Base-by-base conservation (phyloP, 2,329 filamentous ascomycete species). In the Ampelomyces quisqualis region DNA sequence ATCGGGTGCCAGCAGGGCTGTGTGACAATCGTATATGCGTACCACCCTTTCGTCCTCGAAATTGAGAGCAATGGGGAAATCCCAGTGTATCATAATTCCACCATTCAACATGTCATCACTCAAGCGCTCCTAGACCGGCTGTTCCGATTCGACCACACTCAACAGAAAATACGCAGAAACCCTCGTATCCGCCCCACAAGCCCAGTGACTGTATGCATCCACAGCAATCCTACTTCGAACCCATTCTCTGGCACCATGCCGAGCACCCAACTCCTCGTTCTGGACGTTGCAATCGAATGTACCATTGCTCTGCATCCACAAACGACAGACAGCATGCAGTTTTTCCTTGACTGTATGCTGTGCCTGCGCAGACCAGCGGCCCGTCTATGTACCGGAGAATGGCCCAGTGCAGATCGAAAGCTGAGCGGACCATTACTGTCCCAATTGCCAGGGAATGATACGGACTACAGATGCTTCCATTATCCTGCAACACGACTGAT, bases 131-230 rank as follows among this genome's bases (percentile, higher is more conserved):
- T 22, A 13, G 20, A 15, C 32, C 20, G 21, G 32, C 17, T 15
- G 13, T 6, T n/a, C 7, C 23, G 13, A 17, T n/a, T 15, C 11
- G 6, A 17, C 11, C n/a, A 15, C 8, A 10, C 11, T 15, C 32
- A 34, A 23, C 23, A 34, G 18, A 23, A 13, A n/a, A 34, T 14
- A 24, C 24, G 32, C 32, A 34, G 21, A 11, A 34, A 34, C 24
- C 32, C 32, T 10, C n/a, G 2, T 3, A 29, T 17, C 4, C 27
- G 5, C 4, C 4, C 18, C 6, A 32, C 17, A 21, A 20, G 30
- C 9, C 10, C 10, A n/a, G n/a, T n/a, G n/a, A n/a, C n/a, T n/a
- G n/a, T n/a, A n/a, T n/a, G n/a, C n/a, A n/a, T n/a, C n/a, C n/a
- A n/a, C n/a, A n/a, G n/a, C n/a, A n/a, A n/a, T n/a, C n/a, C n/a